Evolutionary conservation across 306 rosid genomes (phyloP).

Genomic region (Purshia tridentata): DNA sequence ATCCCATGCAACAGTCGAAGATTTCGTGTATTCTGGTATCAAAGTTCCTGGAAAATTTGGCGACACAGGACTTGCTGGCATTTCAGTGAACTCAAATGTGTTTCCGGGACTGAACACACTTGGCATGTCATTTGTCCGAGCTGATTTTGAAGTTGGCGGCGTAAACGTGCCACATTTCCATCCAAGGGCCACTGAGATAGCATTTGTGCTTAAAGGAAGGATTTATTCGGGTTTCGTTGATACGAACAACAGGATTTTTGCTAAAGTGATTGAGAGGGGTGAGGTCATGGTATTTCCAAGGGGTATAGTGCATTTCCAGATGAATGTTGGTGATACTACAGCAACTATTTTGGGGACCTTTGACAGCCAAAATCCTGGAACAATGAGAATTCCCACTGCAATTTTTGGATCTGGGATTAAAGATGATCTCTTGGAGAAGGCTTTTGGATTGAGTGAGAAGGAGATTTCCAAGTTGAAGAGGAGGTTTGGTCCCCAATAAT

Average conservation of each 20-base stretch:
- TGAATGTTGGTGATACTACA: slow-evolving; percentile 82
- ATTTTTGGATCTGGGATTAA: slow-evolving; percentile 78
- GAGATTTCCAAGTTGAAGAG: slow-evolving; percentile 64
- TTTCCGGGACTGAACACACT: slow-evolving; percentile 93
- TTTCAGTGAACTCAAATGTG: slow-evolving; percentile 59
- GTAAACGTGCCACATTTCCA: slow-evolving; percentile 79
- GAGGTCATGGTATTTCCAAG: slow-evolving; percentile 93
- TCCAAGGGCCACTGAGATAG: slow-evolving; percentile 88
- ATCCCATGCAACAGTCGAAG: slow-evolving; percentile 61
- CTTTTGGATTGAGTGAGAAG: slow-evolving; percentile 66
- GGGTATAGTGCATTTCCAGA: slow-evolving; percentile 82
- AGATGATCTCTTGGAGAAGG: slow-evolving; percentile 78
- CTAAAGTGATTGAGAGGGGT: slow-evolving; percentile 80
- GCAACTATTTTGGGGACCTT: slow-evolving; percentile 83
- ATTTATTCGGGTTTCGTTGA: slow-evolving; percentile 85
- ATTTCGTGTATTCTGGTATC: slow-evolving; percentile 71
- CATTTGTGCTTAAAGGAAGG: slow-evolving; percentile 69
- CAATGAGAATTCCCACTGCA: slow-evolving; percentile 59
- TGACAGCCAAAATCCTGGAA: slow-evolving; percentile 91
- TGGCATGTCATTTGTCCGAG: slow-evolving; percentile 78
- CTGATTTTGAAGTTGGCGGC: slow-evolving; percentile 79
- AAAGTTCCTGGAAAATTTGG: slow-evolving; percentile 59
- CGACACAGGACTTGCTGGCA: slow-evolving; percentile 55
- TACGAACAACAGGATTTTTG: slow-evolving; percentile 60
- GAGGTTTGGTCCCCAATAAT: slow-evolving; percentile 46